These are phyloP conservation scores for Gastrolobium bilobum DNA, from an alignment of 306 rosid genomes.

Conservation along the genomic window DNA sequence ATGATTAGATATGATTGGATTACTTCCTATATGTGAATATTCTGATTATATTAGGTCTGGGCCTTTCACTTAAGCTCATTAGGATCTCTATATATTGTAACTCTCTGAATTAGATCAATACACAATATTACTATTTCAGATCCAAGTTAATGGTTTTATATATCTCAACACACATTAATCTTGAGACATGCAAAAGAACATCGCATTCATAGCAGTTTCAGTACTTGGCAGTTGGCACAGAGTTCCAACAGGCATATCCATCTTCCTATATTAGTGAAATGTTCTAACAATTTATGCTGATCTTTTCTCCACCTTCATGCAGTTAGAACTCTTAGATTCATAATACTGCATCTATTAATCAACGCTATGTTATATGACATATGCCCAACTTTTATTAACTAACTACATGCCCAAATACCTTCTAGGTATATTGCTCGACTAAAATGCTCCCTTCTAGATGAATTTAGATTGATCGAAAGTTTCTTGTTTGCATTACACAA, in stretches of 20 bases:
- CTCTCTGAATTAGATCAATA: too few species aligned
- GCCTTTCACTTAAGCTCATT: too few species aligned
- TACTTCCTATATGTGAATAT: too few species aligned
- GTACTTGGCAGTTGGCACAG: neutral
- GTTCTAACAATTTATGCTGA: slow-evolving; percentile 33
- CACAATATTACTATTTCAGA: too few species aligned
- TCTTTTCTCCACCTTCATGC: slow-evolving; percentile 57
- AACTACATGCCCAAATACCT: slow-evolving; percentile 67
- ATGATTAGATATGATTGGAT: too few species aligned
- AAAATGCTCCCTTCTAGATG: neutral
- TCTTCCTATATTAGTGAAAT: neutral
- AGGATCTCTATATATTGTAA: too few species aligned
- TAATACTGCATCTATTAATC: slow-evolving; percentile 16
- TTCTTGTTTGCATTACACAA: neutral
- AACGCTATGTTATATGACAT: neutral
- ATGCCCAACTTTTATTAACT: slow-evolving; percentile 29
- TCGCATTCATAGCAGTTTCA: slow-evolving; percentile 20
- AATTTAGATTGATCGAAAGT: slow-evolving; percentile 10
- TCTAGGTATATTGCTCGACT: slow-evolving; percentile 74
- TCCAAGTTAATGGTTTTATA: too few species aligned
- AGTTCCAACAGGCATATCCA: neutral
- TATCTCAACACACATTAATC: too few species aligned
- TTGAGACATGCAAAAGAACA: neutral
- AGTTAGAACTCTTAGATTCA: slow-evolving; percentile 91
- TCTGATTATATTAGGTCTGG: too few species aligned